Evolutionary conservation across 2,329 filamentous ascomycete species (phyloP).

Genomic region (Diaporthe citriasiana): DNA sequence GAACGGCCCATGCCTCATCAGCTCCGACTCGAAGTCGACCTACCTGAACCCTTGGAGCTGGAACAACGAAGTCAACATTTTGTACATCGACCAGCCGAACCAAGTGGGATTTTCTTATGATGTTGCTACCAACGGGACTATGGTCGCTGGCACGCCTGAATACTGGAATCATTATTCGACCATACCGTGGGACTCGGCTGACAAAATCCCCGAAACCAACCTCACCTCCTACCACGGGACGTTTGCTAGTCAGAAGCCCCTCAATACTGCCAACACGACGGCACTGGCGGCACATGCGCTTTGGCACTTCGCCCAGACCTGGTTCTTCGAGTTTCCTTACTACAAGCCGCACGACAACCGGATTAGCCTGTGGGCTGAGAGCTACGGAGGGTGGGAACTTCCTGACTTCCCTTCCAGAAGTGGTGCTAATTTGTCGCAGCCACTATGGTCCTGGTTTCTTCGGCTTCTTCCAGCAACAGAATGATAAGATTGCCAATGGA

Average conservation of each 20-base stretch:
- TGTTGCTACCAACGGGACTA: conserved; percentile 36
- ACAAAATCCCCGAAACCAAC: conserved; percentile 53
- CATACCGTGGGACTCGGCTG: conserved; percentile 52
- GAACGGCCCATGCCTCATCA: conserved; percentile 68
- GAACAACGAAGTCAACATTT: conserved; percentile 67
- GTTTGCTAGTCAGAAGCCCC: conserved; percentile 54
- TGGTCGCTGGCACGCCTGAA: neutral
- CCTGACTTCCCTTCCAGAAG: too few species aligned
- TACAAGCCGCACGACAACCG: conserved; percentile 60
- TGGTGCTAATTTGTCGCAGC: neutral
- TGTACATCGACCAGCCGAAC: conserved; percentile 72
- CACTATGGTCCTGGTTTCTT: conserved; percentile 58
- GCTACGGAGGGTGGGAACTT: conserved; percentile 34
- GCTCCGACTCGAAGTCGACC: conserved; percentile 63
- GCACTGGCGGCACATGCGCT: conserved; percentile 65
- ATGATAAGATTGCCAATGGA: conserved; percentile 54
- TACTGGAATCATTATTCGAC: neutral
- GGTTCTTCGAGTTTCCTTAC: conserved; percentile 67
- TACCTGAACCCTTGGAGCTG: conserved; percentile 70
- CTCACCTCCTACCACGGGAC: conserved; percentile 55
- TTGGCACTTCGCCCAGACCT: conserved; percentile 74
- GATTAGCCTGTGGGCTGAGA: conserved; percentile 44
- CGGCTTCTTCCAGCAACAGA: conserved; percentile 60
- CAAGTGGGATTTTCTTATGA: conserved; percentile 45
- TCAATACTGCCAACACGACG: conserved; percentile 62